Evolutionary conservation across 2,329 filamentous ascomycete species (phyloP).

Genomic region (Cordyceps pruinosa): DNA sequence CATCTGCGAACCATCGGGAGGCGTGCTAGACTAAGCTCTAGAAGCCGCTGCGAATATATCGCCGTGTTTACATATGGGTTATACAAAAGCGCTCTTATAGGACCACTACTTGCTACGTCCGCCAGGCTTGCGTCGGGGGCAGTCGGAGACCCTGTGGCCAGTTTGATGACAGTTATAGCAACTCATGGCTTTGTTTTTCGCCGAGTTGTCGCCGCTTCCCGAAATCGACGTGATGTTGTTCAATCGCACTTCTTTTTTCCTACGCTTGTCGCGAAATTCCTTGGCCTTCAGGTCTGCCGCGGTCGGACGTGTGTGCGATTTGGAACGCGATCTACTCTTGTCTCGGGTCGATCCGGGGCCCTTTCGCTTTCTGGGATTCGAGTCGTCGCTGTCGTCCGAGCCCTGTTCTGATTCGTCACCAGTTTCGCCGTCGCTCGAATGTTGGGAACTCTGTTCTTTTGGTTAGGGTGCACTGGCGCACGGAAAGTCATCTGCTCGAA

Average conservation of each 20-base stretch:
- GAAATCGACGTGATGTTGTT: constrained; percentile 58
- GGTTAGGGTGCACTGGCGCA: not conserved
- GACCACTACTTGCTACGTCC: not conserved
- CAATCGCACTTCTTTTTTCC: constrained; percentile 61
- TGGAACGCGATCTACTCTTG: constrained; percentile 27
- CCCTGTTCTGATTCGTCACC: constrained; percentile 21
- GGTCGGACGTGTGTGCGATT: constrained; percentile 22
- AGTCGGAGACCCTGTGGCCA: constrained; percentile 54
- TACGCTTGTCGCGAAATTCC: constrained; percentile 50
- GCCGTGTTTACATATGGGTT: not conserved
- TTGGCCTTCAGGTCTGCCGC: constrained; percentile 29
- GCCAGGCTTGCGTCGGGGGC: constrained; percentile 33
- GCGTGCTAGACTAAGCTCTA: not conserved
- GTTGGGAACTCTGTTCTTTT: constrained; percentile 17
- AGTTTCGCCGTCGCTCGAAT: constrained; percentile 14
- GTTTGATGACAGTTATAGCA: constrained; percentile 57
- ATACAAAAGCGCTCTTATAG: not conserved
- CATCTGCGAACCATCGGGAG: not conserved
- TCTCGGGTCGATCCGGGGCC: constrained; percentile 17
- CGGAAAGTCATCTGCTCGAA: not conserved
- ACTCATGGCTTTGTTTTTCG: constrained; percentile 25
- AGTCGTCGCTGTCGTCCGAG: constrained; percentile 17
- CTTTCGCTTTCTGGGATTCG: constrained; percentile 22
- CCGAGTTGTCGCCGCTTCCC: constrained; percentile 22
- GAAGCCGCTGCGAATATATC: not conserved